Evolutionary conservation across 306 rosid genomes (phyloP).

Genomic region (Prunus campanulata): DNA sequence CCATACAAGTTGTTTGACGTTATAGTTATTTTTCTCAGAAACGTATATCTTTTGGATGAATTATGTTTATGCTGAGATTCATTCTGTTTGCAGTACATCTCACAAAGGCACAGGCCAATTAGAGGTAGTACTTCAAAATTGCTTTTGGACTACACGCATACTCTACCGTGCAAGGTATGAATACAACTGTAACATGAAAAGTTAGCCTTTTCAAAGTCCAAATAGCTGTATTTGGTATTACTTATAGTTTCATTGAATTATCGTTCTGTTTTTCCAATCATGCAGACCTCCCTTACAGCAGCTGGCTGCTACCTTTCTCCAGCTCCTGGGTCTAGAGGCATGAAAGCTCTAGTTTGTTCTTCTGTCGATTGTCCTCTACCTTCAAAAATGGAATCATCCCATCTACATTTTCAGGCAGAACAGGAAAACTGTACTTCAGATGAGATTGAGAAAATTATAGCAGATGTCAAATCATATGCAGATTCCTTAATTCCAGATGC

Average conservation of each 20-base stretch:
- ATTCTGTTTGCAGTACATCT: constrained; percentile 60
- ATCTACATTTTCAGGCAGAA: constrained; percentile 25
- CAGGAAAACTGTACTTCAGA: constrained; percentile 23
- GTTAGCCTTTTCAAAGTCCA: background rate
- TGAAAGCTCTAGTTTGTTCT: constrained; percentile 65
- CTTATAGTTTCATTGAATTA: background rate
- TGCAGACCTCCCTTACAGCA: constrained; percentile 75
- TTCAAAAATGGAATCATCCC: constrained; percentile 39
- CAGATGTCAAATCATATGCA: constrained; percentile 46
- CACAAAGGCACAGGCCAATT: constrained; percentile 79
- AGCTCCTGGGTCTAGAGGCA: constrained; percentile 81
- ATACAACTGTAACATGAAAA: background rate
- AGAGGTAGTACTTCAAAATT: constrained; percentile 75
- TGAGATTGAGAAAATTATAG: constrained; percentile 49
- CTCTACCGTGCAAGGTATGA: constrained; percentile 79
- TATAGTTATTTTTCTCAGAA: constrained; percentile 2
- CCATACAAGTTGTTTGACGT: background rate
- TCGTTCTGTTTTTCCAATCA: background rate
- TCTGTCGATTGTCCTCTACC: constrained; percentile 69
- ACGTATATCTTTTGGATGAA: background rate
- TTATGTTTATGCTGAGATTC: constrained; percentile 11
- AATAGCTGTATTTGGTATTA: background rate
- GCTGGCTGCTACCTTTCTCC: constrained; percentile 97
- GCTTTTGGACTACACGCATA: constrained; percentile 57
- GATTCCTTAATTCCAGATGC: constrained; percentile 42